Percentiles rank a stretch among this genome's conserved stretches.
Conservation (phyloP, 331 rosid genomes). For the Stylosanthes scabra region DNA sequence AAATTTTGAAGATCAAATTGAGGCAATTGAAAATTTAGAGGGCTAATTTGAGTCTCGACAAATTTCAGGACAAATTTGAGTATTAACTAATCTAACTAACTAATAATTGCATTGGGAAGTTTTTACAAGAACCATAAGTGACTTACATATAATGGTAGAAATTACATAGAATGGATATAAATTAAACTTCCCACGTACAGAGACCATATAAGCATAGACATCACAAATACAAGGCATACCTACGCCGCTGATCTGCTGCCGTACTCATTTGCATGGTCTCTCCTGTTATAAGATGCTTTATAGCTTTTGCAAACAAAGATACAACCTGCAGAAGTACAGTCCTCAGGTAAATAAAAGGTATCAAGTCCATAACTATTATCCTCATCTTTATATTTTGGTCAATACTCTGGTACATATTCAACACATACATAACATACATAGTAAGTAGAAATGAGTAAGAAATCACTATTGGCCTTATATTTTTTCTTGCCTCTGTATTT, state of each 20-base stretch:
- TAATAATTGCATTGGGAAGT: not conserved
- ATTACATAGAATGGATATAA: not conserved
- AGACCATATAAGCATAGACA: conserved; percentile 6
- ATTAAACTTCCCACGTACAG: not conserved
- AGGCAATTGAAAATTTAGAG: no score
- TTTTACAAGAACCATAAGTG: not conserved
- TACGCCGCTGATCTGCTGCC: conserved; percentile 77
- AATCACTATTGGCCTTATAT: no score
- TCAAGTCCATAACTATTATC: no score
- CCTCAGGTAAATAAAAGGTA: conserved; percentile 22
- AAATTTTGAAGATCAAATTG: no score
- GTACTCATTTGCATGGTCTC: conserved; percentile 97
- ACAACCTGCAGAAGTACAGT: conserved; percentile 66
- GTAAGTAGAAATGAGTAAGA: no score
- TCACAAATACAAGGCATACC: conserved; percentile 60
- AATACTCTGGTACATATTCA: no score
- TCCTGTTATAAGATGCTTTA: conserved; percentile 96
- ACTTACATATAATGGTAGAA: not conserved
- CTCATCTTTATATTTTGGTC: no score
- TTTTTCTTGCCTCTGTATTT: conserved; percentile 87
- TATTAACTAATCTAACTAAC: not conserved
- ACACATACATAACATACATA: no score
- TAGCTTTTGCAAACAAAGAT: conserved; percentile 72
- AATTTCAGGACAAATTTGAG: no score
- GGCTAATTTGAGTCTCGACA: no score